Percentiles rank a stretch among this genome's conserved stretches.
Conservation (phyloP, 805 yeast genomes). For the Schwanniomyces sp. region DNA sequence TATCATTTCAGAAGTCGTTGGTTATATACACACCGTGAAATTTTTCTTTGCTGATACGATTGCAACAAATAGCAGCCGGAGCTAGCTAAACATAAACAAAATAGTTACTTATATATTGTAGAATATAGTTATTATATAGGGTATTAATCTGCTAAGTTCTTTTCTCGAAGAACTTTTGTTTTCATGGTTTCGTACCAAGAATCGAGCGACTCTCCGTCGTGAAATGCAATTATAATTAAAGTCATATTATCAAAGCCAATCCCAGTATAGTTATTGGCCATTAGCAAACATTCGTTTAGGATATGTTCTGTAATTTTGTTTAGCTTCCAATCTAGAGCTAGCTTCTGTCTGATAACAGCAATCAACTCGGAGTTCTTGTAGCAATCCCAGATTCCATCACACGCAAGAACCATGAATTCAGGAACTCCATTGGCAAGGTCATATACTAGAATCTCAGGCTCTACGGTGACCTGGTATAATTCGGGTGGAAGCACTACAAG, state of each 20-base stretch:
- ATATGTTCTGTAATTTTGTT: conserved; percentile 59
- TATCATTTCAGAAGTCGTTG: background rate
- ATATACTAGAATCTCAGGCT: conserved; percentile 42
- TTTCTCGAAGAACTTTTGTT: conserved; percentile 27
- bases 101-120: background rate
- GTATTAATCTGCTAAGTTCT: conserved; percentile 8
- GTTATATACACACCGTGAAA: background rate
- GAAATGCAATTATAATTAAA: conserved; percentile 63
- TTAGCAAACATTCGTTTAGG: conserved; percentile 63
- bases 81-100: no score
- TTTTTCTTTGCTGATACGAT: background rate
- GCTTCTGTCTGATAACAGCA: conserved; percentile 53
- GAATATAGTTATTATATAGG: background rate
- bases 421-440: conserved; percentile 26
- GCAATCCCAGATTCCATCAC: conserved; percentile 51
- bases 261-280: conserved; percentile 74
- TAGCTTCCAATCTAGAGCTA: conserved; percentile 56
- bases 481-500: conserved; percentile 43
- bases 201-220: conserved; percentile 43
- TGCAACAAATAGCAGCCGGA: no score
- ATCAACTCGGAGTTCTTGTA: conserved; percentile 56
- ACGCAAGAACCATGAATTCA: conserved; percentile 42
- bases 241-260: conserved; percentile 86
- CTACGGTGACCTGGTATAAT: conserved; percentile 42
- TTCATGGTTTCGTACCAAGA: conserved; percentile 63